Percentiles rank a stretch among this genome's conserved stretches.
Conservation (phyloP, 192 early-diverging fungal species). For the Backusella psychrophila region DNA sequence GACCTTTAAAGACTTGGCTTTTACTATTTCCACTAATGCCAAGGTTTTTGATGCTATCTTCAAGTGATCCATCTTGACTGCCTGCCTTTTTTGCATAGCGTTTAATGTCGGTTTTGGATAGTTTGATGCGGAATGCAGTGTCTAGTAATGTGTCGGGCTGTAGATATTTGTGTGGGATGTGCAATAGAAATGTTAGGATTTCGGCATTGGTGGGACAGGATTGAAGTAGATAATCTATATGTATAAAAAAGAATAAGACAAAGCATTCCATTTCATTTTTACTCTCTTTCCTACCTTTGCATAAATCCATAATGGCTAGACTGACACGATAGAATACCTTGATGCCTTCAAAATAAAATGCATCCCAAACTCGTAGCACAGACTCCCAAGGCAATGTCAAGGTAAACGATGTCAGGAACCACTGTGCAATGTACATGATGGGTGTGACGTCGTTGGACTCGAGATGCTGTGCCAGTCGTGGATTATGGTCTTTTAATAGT, state of each 20-base stretch:
- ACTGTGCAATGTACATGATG: conserved; percentile 90
- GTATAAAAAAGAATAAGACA: background rate
- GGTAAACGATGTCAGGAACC: conserved; percentile 94
- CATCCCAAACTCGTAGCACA: conserved; percentile 90
- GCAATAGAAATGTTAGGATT: conserved; percentile 71
- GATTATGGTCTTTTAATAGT: conserved; percentile 66
- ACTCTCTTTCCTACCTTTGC: conserved; percentile 36
- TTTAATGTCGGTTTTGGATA: conserved; percentile 57
- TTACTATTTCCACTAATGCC: conserved; percentile 4
- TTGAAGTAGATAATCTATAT: conserved; percentile 57
- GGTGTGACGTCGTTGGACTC: conserved; percentile 73
- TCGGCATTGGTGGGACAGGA: conserved; percentile 77
- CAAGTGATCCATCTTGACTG: conserved; percentile 20
- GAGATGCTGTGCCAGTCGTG: conserved; percentile 68
- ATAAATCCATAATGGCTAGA: conserved; percentile 64
- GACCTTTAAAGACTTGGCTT: background rate
- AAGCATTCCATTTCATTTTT: no score
- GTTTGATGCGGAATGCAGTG: conserved; percentile 66
- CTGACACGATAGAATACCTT: conserved; percentile 85
- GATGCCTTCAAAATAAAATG: conserved; percentile 80
- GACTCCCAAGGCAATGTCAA: conserved; percentile 86
- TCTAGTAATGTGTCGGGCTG: conserved; percentile 65
- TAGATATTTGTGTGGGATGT: conserved; percentile 69
- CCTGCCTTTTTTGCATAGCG: conserved; percentile 40
- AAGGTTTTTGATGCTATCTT: conserved; percentile 33